Evolutionary conservation across 2,329 filamentous ascomycete species (phyloP), one percentile per base, ranked within the genome.

Genomic region (Didymosphaeria variabile): DNA sequence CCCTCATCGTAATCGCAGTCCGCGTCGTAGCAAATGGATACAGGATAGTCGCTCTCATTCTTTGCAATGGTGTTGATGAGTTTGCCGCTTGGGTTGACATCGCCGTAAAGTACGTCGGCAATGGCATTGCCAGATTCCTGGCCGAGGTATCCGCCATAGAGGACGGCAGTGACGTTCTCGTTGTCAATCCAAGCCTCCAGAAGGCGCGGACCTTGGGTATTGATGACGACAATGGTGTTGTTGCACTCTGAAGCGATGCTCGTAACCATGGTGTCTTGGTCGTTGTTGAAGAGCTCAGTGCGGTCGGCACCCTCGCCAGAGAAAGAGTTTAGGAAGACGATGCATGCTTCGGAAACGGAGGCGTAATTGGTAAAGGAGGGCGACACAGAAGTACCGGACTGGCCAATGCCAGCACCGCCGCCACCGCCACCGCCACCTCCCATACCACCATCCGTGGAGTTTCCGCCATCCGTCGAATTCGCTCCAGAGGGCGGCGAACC

Each of bases 31-130:
- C 59, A 59, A 32, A 77, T 65, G 0, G 50, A 59, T 0, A 72
- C 69, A n/a, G 71, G 73, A 46, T 78, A 78, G 60, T 79, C 77
- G 1, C 23, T 58, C 5, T 66, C 62, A 15, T 66, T 58, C 63
- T 77, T 78, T 3, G 75, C 75, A 53, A 79, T 78, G 12, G 76
- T 78, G 49, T 77, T 90, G 69, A 88, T 87, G 0, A 90, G 79
- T 58, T 86, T 86, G 1, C 88, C 88, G 0, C 73, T 79, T 1
- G 82, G 82, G 6, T 75, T 76, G 5, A 72, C 65, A n/a, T 69
- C 67, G 3, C 82, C 82, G 61, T 81, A 83, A 1, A 84, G 68
- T 7, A 84, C 72, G 34, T 84, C 82, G 3, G 74, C 79, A 9
- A 84, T 72, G 1, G 78, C 75, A 40, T 82, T 82, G 31, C 82